Evolutionary conservation across 2,329 filamentous ascomycete genomes (phyloP).

Genomic region (Microdochium trichocladiopsis): DNA sequence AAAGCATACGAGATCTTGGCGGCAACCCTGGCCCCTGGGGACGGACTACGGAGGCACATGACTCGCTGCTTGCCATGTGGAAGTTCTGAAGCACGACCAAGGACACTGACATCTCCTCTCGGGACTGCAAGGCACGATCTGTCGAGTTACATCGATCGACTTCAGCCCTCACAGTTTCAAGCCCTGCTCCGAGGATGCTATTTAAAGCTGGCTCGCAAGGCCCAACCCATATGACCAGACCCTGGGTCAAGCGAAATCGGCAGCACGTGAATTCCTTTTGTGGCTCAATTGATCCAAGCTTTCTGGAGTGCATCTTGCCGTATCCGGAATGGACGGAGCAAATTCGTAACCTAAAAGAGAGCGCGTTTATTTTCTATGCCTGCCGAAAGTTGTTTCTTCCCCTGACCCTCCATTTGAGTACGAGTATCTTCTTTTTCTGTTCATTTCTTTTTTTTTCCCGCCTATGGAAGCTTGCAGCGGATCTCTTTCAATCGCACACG

Average conservation of each 20-base stretch:
- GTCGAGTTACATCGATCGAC: background rate
- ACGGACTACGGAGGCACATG: background rate
- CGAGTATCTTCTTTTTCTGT: background rate
- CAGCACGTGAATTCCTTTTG: background rate
- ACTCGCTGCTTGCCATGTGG: background rate
- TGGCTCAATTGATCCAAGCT: background rate
- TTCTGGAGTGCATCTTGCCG: background rate
- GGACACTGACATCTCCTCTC: background rate
- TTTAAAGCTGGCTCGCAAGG: background rate
- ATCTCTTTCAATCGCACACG: background rate
- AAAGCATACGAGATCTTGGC: background rate
- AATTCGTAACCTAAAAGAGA: background rate
- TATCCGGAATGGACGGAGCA: background rate
- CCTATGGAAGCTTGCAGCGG: background rate
- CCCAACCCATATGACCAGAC: background rate
- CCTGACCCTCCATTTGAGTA: background rate
- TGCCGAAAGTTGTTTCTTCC: background rate
- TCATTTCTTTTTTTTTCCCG: background rate
- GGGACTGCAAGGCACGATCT: background rate
- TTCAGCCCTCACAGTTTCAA: background rate
- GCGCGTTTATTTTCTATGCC: no score
- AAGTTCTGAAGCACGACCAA: background rate
- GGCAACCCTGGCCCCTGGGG: background rate
- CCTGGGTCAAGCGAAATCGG: background rate
- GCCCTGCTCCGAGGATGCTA: background rate